These are phyloP conservation scores for Diaporthe ilicicola DNA, from an alignment of 2,329 filamentous ascomycete genomes.

Conservation along the genomic window DNA sequence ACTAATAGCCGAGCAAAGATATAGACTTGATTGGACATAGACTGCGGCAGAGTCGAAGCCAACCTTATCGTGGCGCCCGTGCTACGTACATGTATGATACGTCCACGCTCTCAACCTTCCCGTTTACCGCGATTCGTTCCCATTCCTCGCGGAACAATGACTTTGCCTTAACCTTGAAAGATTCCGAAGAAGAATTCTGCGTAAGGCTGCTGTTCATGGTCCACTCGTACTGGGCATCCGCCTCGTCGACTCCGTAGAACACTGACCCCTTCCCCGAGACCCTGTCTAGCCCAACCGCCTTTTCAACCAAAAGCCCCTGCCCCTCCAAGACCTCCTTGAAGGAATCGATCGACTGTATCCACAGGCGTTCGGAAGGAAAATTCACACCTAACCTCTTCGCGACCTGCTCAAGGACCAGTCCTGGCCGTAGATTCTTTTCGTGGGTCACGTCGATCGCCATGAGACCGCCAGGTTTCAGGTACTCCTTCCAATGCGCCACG, in stretches of 20 bases:
- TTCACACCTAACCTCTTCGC: slow-evolving; percentile 37
- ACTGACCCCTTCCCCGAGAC: slow-evolving; percentile 37
- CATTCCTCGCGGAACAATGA: slow-evolving; percentile 44
- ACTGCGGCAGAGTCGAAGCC: not conserved
- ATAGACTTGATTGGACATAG: slow-evolving; percentile 36
- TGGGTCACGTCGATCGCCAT: slow-evolving; percentile 46
- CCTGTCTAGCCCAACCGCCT: slow-evolving; percentile 39
- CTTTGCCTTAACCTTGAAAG: slow-evolving; percentile 38
- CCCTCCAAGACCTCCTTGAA: slow-evolving; percentile 41
- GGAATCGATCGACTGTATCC: slow-evolving; percentile 42
- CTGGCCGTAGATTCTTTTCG: slow-evolving; percentile 40
- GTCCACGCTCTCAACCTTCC: slow-evolving; percentile 41
- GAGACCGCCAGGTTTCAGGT: slow-evolving; percentile 40
- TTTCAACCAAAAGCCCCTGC: slow-evolving; percentile 41
- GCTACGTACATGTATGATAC: slow-evolving; percentile 44
- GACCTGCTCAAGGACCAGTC: slow-evolving; percentile 40
- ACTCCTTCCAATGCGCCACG: slow-evolving; percentile 42
- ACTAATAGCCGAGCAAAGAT: slow-evolving; percentile 52
- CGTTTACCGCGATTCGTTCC: slow-evolving; percentile 41
- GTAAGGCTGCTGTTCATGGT: slow-evolving; percentile 37
- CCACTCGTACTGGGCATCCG: slow-evolving; percentile 42
- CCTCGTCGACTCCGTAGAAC: slow-evolving; percentile 38
- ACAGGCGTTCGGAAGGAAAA: slow-evolving; percentile 42
- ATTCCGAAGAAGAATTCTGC: slow-evolving; percentile 33
- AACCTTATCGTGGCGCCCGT: slow-evolving; percentile 22